Evolutionary conservation across 805 yeast species (phyloP), one percentile per base, ranked within the genome.

Genomic region (Ascoidea asiatica): DNA sequence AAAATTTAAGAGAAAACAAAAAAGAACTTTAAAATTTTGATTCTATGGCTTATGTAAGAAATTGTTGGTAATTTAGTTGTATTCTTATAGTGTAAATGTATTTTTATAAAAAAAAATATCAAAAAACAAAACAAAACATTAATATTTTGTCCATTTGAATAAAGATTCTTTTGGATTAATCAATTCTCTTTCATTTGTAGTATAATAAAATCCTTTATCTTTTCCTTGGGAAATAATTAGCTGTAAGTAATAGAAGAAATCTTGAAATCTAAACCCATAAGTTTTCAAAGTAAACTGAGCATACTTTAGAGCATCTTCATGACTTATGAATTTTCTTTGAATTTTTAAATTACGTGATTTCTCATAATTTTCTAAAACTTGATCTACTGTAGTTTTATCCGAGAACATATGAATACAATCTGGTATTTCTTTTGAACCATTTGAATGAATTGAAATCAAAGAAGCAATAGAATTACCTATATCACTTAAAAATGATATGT

Each of bases 141-240:
- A n/a, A n/a, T n/a, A n/a, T n/a, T n/a, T n/a, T n/a, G n/a, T n/a
- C 73, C 74, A 71, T 48, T 63, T 68, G 65, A 68, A 71, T 36
- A 63, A 46, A 1, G 62, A 55, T 53, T 69, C 70, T 29, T 56
- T 58, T 3, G 76, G 75, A 54, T 72, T 72, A 46, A 72, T 57
- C 23, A 67, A 48, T 52, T 72, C 76, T 42, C 63, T 59, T 38
- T 68, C 64, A 44, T 62, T 61, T 11, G 43, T 44, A 11, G 35
- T 11, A 45, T 54, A 60, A 18, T 54, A 50, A 17, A 56, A 45
- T 46, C 76, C 77, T 37, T 61, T 52, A 37, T 64, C 75, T n/a
- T 50, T 56, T 41, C 75, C 77, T 46, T 57, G 62, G n/a, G 69
- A 59, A 42, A 53, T 38, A n/a, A 62, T 41, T 8, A 55, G 54